These are phyloP conservation scores for Emericellopsis atlantica DNA, from an alignment of 2,329 filamentous ascomycete species.

Conservation along the genomic window DNA sequence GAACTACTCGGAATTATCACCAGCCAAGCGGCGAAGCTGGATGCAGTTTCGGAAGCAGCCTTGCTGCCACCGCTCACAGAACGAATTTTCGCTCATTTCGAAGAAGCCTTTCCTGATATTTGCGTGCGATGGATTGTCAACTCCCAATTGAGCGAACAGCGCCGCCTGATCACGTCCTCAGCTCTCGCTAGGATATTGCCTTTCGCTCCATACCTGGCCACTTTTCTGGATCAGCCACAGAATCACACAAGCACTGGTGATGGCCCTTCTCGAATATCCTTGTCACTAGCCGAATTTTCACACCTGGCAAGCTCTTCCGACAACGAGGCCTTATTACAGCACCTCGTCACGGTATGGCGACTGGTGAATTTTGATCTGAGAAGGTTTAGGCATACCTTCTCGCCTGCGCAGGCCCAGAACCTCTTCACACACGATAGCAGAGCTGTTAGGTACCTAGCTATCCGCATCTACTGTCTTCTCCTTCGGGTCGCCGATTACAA, in stretches of 20 bases:
- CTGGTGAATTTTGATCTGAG: slow-evolving; percentile 65
- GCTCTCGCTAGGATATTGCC: slow-evolving; percentile 72
- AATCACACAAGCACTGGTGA: slow-evolving; percentile 1
- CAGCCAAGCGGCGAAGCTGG: slow-evolving; percentile 53
- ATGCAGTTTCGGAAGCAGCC: slow-evolving; percentile 56
- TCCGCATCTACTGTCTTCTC: slow-evolving; percentile 69
- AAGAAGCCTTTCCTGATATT: slow-evolving; percentile 66
- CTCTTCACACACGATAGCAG: slow-evolving; percentile 50
- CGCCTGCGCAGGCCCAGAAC: slow-evolving; percentile 53
- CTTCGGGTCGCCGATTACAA: slow-evolving; percentile 71
- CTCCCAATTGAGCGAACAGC: slow-evolving; percentile 19
- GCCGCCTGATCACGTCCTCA: slow-evolving; percentile 39
- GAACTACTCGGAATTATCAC: slow-evolving; percentile 59
- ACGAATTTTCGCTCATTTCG: slow-evolving; percentile 61
- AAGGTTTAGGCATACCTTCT: slow-evolving; percentile 52
- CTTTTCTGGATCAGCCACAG: slow-evolving; percentile 49
- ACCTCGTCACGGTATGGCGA: slow-evolving; percentile 50
- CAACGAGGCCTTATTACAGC: slow-evolving; percentile 12
- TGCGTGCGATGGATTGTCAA: slow-evolving; percentile 64
- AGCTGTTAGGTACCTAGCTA: slow-evolving; percentile 65
- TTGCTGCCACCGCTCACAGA: slow-evolving; percentile 61
- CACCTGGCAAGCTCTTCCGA: slow-evolving; percentile 5
- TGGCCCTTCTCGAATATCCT: slow-evolving; percentile 11
- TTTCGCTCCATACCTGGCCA: slow-evolving; percentile 67
- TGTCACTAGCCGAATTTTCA: slow-evolving; percentile 15